Evolutionary conservation across 108 stramenopile species (phyloP).

Genomic region (Cyclostephanos tholiformis): DNA sequence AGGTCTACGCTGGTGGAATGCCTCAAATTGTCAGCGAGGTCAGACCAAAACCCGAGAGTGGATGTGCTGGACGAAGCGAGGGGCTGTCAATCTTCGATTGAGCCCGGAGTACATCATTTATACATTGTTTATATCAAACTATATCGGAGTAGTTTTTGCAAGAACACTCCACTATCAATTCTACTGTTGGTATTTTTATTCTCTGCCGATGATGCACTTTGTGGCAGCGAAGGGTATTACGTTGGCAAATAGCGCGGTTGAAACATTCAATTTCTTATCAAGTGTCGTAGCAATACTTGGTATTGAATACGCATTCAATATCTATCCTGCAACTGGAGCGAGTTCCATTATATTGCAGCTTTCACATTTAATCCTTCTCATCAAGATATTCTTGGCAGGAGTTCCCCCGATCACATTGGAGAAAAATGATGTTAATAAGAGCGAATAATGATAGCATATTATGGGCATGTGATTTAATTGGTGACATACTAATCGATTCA

Average conservation of each 20-base stretch:
- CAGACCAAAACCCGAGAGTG: slow-evolving; percentile 22
- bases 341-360: slow-evolving; percentile 85
- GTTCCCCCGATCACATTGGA: slow-evolving; percentile 22
- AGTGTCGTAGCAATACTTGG: slow-evolving; percentile 31
- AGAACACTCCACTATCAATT: slow-evolving; percentile 98
- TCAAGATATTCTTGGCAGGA: slow-evolving; percentile 18
- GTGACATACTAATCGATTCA: background rate
- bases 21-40: slow-evolving; percentile 38
- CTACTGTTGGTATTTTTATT: slow-evolving; percentile 94
- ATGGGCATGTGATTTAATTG: background rate
- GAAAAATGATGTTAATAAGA: background rate
- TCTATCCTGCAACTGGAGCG: slow-evolving; percentile 88
- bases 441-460: slow-evolving; percentile 12
- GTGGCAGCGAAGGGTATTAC: slow-evolving; percentile 39
- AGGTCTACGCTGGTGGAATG: slow-evolving; percentile 60
- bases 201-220: slow-evolving; percentile 83
- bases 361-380: slow-evolving; percentile 59
- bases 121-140: slow-evolving; percentile 90
- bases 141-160: slow-evolving; percentile 93
- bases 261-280: slow-evolving; percentile 43
- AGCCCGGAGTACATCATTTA: slow-evolving; percentile 70
- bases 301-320: slow-evolving; percentile 90
- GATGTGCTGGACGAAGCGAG: slow-evolving; percentile 32
- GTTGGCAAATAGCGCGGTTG: background rate
- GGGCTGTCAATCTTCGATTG: slow-evolving; percentile 15